These are phyloP conservation scores for Gloeophyllum trabeum DNA, from an alignment of 768 basidiomycete species.

Conservation along the genomic window DNA sequence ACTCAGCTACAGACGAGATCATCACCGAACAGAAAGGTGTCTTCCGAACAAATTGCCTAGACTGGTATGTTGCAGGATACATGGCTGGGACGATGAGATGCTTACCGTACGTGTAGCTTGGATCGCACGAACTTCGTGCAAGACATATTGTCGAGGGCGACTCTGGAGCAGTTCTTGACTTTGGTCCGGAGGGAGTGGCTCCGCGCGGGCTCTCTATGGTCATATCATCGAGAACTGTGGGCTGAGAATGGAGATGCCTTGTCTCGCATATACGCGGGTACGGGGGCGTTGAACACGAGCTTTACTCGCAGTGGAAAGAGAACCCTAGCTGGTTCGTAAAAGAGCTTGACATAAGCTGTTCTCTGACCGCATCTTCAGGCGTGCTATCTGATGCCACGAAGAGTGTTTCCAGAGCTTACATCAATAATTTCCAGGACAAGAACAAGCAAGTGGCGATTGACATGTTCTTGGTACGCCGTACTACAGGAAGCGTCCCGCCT, in stretches of 20 bases:
- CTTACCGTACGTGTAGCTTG: slow-evolving; percentile 37
- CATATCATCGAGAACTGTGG: slow-evolving; percentile 88
- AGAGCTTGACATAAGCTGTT: background rate
- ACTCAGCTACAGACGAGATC: slow-evolving; percentile 49
- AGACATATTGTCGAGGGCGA: slow-evolving; percentile 80
- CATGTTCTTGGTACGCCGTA: slow-evolving; percentile 69
- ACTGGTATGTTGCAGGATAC: slow-evolving; percentile 52
- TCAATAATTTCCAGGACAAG: slow-evolving; percentile 96
- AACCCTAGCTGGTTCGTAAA: slow-evolving; percentile 64
- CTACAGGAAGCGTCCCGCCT: background rate
- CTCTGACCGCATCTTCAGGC: slow-evolving; percentile 46
- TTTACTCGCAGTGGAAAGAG: slow-evolving; percentile 93
- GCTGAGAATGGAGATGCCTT: slow-evolving; percentile 94
- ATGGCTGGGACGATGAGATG: slow-evolving; percentile 1
- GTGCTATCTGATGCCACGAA: slow-evolving; percentile 95
- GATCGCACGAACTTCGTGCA: slow-evolving; percentile 98
- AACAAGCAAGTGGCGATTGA: slow-evolving; percentile 92
- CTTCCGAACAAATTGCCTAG: slow-evolving; percentile 91
- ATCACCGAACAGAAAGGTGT: slow-evolving; percentile 88
- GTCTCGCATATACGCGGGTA: slow-evolving; percentile 90
- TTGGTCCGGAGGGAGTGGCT: slow-evolving; percentile 74
- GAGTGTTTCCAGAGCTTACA: slow-evolving; percentile 90
- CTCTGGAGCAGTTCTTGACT: slow-evolving; percentile 72
- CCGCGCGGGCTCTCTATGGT: slow-evolving; percentile 61
- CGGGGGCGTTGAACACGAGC: slow-evolving; percentile 89